Conservation (phyloP, 176 grass and related monocot species). For the Aegilops umbellulata region DNA sequence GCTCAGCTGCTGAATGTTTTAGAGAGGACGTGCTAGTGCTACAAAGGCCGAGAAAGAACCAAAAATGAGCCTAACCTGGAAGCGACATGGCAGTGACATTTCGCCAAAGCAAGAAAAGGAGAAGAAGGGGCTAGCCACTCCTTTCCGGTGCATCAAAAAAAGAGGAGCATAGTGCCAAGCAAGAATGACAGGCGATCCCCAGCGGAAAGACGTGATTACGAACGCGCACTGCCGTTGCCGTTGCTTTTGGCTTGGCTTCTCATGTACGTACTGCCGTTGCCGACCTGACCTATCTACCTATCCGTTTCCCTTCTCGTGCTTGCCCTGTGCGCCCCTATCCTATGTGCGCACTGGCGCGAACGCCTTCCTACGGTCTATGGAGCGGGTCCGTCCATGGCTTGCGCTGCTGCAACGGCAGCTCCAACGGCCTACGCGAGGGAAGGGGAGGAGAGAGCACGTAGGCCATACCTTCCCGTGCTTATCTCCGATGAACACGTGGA, state of each 20-base stretch:
- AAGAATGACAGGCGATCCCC: slow-evolving; percentile 1
- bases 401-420: not conserved
- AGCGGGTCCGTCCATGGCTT: not conserved
- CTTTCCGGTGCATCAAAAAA: not conserved
- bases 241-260: not conserved
- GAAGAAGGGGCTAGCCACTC: not conserved
- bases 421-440: not conserved
- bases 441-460: not conserved
- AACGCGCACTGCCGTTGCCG: not conserved
- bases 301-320: not conserved
- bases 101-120: not conserved
- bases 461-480: slow-evolving; percentile 71
- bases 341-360: not conserved
- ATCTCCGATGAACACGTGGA: slow-evolving; percentile 77
- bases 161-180: not conserved
- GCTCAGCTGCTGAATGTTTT: too few species aligned
- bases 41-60: not conserved
- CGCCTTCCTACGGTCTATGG: not conserved
- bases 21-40: not conserved
- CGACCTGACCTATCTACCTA: not conserved
- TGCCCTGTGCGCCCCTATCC: not conserved
- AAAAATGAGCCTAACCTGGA: too few species aligned
- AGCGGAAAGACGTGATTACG: not conserved
- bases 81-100: slow-evolving; percentile 1
- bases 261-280: not conserved